Evolutionary conservation across 2,329 filamentous ascomycete species (phyloP).

Genomic region (Colletotrichum musae): DNA sequence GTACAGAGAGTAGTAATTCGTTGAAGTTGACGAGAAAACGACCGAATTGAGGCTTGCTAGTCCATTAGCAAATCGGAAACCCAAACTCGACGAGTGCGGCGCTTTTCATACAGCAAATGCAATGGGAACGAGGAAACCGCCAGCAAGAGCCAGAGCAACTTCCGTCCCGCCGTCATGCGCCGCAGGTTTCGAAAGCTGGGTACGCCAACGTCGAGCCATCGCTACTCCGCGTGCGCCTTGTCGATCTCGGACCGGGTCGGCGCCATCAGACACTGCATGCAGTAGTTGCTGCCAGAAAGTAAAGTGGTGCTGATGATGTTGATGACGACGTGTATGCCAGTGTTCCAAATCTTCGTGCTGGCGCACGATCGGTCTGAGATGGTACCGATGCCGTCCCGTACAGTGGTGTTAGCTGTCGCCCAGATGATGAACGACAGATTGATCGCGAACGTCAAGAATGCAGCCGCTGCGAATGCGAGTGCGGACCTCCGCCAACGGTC

Average conservation of each 20-base stretch:
- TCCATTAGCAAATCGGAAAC: no score
- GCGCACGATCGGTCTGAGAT: no score
- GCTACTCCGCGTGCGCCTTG: constrained; percentile 56
- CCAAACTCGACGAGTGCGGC: not conserved
- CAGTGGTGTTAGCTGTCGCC: no score
- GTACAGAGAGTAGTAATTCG: not conserved
- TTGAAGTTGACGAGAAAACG: not conserved
- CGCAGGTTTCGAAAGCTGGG: constrained; percentile 25
- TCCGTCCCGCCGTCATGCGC: not conserved
- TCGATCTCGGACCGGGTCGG: constrained; percentile 49
- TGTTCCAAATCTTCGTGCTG: no score
- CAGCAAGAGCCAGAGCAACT: not conserved
- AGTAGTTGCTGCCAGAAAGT: constrained; percentile 51
- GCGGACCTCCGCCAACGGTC: no score
- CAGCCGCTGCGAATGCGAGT: no score
- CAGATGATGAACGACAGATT: no score
- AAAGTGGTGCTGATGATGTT: constrained; percentile 49
- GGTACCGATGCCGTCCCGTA: no score
- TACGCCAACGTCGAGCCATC: constrained; percentile 62
- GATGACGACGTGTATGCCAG: constrained; percentile 48
- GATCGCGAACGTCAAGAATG: no score
- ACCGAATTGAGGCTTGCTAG: not conserved
- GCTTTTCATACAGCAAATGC: constrained; percentile 1
- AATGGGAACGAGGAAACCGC: constrained; percentile 10
- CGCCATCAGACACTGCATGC: constrained; percentile 49